These are phyloP conservation scores for Starmerella asiatica DNA, from an alignment of 805 yeast genomes.

Conservation along the genomic window DNA sequence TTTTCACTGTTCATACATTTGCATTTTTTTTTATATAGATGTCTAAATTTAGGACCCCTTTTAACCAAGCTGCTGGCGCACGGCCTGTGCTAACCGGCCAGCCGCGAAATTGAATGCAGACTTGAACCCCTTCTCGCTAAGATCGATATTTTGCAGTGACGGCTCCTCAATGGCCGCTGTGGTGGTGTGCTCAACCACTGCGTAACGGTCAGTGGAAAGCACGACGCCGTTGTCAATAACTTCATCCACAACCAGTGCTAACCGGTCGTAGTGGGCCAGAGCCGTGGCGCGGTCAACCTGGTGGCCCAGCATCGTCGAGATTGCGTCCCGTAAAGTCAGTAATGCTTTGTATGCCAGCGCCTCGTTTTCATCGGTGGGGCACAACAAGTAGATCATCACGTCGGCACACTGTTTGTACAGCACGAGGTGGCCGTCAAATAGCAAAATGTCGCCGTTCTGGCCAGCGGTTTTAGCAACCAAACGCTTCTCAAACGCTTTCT, in stretches of 20 bases:
- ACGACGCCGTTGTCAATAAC: slow-evolving; percentile 87
- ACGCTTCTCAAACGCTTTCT: slow-evolving; percentile 60
- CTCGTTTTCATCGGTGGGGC: slow-evolving; percentile 75
- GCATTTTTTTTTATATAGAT: background rate
- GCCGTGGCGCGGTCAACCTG: slow-evolving; percentile 67
- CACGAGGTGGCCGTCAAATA: slow-evolving; percentile 65
- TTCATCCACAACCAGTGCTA: slow-evolving; percentile 79
- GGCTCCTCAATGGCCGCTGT: slow-evolving; percentile 64
- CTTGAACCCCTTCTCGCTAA: slow-evolving; percentile 39
- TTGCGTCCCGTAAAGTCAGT: slow-evolving; percentile 64
- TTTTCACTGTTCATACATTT: background rate
- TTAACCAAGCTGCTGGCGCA: slow-evolving; percentile 29
- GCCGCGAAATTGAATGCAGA: slow-evolving; percentile 82
- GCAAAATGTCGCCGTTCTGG: slow-evolving; percentile 62
- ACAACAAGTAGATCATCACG: slow-evolving; percentile 55
- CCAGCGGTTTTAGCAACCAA: slow-evolving; percentile 67
- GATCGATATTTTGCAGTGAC: slow-evolving; percentile 28
- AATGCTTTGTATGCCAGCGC: slow-evolving; percentile 60
- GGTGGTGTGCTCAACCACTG: slow-evolving; percentile 85
- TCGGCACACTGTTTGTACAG: slow-evolving; percentile 82
- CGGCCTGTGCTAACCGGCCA: slow-evolving; percentile 47
- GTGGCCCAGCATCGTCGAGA: slow-evolving; percentile 56
- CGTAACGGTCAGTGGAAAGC: slow-evolving; percentile 75
- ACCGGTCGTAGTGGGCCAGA: slow-evolving; percentile 72
- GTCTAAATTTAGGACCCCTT: background rate